These are phyloP conservation scores for Crithidia expoeki DNA, from an alignment of 208 protist genomes.

Conservation along the genomic window DNA sequence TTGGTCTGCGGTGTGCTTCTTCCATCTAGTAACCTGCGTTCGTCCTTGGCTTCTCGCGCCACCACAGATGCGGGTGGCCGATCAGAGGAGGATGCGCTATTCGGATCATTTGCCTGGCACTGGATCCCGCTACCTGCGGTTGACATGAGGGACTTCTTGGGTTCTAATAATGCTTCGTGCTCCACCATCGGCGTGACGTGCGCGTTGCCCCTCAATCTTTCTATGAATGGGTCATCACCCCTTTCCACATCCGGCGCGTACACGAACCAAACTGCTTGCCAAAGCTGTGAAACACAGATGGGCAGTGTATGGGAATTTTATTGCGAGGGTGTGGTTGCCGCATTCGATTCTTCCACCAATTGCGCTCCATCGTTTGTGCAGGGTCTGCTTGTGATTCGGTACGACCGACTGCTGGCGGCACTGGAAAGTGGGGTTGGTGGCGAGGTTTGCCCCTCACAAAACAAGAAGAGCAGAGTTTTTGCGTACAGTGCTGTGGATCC, in stretches of 20 bases:
- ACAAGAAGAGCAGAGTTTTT: background rate
- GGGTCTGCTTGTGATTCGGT: background rate
- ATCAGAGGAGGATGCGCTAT: background rate
- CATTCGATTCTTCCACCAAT: background rate
- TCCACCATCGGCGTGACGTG: background rate
- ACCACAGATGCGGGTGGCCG: background rate
- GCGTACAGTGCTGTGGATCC: conserved; percentile 1
- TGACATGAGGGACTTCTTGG: background rate
- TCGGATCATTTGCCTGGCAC: conserved; percentile 3
- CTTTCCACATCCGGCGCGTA: background rate
- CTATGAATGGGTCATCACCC: background rate
- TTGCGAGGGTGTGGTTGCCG: conserved; percentile 9
- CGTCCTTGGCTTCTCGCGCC: background rate
- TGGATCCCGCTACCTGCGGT: conserved; percentile 15
- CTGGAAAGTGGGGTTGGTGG: background rate
- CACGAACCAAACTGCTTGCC: background rate
- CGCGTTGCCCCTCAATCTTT: background rate
- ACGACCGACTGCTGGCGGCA: background rate
- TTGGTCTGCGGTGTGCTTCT: conserved; percentile 12
- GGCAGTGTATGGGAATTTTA: background rate
- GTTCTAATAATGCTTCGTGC: too few relatives aligned
- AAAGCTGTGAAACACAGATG: background rate
- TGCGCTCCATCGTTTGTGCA: background rate
- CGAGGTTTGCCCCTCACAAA: background rate
- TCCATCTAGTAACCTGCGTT: too few relatives aligned